phyloP scores from a whole-genome alignment of 352 stramenopile genomes.

The Phytophthora tubulina region DNA sequence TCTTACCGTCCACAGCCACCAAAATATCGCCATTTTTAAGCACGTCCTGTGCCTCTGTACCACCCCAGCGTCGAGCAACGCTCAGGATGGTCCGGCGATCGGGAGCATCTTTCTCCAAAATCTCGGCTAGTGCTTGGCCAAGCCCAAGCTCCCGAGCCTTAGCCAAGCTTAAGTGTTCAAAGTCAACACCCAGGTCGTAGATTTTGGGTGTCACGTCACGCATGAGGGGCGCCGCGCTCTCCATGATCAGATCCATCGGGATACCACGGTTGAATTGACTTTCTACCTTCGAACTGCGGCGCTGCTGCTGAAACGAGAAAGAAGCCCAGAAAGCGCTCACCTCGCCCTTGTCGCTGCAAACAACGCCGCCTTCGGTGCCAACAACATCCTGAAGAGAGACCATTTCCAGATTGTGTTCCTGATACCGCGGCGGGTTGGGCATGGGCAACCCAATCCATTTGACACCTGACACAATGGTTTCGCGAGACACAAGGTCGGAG shows the following conservation, averaged over 20 bases:
- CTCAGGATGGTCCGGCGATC: slow-evolving; percentile 84
- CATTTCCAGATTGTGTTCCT: slow-evolving; percentile 92
- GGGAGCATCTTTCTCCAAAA: slow-evolving; percentile 74
- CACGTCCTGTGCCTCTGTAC: slow-evolving; percentile 69
- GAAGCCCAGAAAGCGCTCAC: slow-evolving; percentile 90
- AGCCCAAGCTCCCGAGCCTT: slow-evolving; percentile 91
- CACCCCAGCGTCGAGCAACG: slow-evolving; percentile 80
- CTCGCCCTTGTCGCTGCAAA: slow-evolving; percentile 72
- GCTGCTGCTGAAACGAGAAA: slow-evolving; percentile 89
- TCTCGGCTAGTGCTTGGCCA: slow-evolving; percentile 76
- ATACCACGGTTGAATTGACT: slow-evolving; percentile 90
- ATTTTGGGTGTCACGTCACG: slow-evolving; percentile 74
- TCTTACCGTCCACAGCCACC: slow-evolving; percentile 84
- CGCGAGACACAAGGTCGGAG: slow-evolving; percentile 84
- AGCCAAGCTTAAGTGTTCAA: slow-evolving; percentile 90
- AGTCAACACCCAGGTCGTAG: slow-evolving; percentile 86
- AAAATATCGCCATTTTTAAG: slow-evolving; percentile 90
- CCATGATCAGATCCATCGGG: slow-evolving; percentile 90
- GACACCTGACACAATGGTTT: slow-evolving; percentile 88
- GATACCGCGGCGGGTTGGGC: slow-evolving; percentile 84
- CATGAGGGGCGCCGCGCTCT: slow-evolving; percentile 82
- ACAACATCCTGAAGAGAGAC: slow-evolving; percentile 87
- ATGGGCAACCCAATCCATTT: slow-evolving; percentile 89
- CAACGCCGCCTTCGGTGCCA: slow-evolving; percentile 81
- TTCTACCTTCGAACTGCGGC: slow-evolving; percentile 79